Percentiles rank a stretch among this genome's conserved stretches.
Conservation (phyloP, 2,329 filamentous ascomycete genomes). For the Helotiales sp. region DNA sequence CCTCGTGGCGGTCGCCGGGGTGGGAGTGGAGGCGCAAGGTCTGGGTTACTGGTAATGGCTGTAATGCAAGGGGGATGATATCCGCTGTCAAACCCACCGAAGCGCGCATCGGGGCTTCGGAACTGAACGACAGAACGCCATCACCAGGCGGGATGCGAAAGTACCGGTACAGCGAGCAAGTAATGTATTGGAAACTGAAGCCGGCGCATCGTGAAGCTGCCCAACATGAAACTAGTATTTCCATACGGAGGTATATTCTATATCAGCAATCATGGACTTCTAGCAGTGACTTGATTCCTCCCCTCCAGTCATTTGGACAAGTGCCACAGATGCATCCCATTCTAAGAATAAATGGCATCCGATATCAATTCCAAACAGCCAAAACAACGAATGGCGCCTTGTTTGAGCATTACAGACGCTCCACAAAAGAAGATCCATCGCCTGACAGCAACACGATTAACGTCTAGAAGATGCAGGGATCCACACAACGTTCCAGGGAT, state of each 20-base stretch:
- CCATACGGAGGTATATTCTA: background rate
- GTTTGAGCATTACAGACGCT: background rate
- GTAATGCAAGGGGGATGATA: slow-evolving; percentile 8
- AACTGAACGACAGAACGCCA: background rate
- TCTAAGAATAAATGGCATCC: slow-evolving; percentile 1
- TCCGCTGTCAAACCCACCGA: slow-evolving; percentile 22
- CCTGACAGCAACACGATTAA: background rate
- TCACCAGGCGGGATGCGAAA: background rate
- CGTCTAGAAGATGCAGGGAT: slow-evolving; percentile 3
- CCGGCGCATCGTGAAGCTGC: background rate
- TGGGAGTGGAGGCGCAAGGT: slow-evolving; percentile 4
- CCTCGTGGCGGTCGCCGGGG: slow-evolving; percentile 28
- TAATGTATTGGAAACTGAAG: slow-evolving; percentile 14
- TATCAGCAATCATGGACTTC: background rate
- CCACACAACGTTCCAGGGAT: background rate
- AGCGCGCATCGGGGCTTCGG: background rate
- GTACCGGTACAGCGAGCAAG: background rate
- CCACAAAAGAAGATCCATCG: slow-evolving; percentile 1
- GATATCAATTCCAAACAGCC: slow-evolving; percentile 2
- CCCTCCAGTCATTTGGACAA: background rate
- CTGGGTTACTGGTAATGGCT: background rate
- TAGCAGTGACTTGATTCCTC: background rate
- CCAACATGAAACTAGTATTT: background rate
- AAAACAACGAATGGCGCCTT: slow-evolving; percentile 9
- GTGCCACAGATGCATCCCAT: background rate